These are phyloP conservation scores for Polygonum maritimum DNA, from an alignment of 148 eudicot species.

Conservation along the genomic window DNA sequence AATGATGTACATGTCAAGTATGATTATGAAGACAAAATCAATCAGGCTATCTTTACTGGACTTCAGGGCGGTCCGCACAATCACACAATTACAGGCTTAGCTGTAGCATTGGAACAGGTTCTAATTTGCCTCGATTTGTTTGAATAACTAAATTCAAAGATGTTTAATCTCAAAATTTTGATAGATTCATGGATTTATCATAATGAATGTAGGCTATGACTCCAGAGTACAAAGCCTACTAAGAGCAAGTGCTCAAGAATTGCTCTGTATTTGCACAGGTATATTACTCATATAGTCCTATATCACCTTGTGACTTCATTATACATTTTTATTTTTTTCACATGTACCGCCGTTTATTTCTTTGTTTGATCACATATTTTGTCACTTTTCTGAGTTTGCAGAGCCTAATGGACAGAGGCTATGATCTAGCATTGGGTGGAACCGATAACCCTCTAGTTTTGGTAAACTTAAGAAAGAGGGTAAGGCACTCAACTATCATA, in stretches of 20 bases:
- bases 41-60: slow-evolving; percentile 47
- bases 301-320: slow-evolving; percentile 6
- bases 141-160: neutral
- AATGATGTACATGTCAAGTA: slow-evolving; percentile 16
- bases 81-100: slow-evolving; percentile 39
- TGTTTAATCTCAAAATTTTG: neutral
- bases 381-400: neutral
- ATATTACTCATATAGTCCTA: slow-evolving; percentile 24
- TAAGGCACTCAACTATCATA: neutral
- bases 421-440: slow-evolving; percentile 54
- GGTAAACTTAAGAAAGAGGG: slow-evolving; percentile 9
- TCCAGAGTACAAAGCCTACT: slow-evolving; percentile 57
- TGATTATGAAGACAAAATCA: slow-evolving; percentile 48
- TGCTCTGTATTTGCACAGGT: slow-evolving; percentile 8
- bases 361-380: neutral
- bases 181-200: neutral
- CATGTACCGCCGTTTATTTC: neutral
- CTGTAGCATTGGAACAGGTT: slow-evolving; percentile 51
- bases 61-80: slow-evolving; percentile 56
- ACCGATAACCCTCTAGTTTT: slow-evolving; percentile 45
- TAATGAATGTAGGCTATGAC: slow-evolving; percentile 13
- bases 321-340: neutral
- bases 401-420: slow-evolving; percentile 43
- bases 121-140: neutral
- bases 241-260: slow-evolving; percentile 35